Percentiles rank a stretch among this genome's conserved stretches.
Evolutionary conservation across 768 basidiomycete species (phyloP).

Genomic region (Termitomyces sp.): DNA sequence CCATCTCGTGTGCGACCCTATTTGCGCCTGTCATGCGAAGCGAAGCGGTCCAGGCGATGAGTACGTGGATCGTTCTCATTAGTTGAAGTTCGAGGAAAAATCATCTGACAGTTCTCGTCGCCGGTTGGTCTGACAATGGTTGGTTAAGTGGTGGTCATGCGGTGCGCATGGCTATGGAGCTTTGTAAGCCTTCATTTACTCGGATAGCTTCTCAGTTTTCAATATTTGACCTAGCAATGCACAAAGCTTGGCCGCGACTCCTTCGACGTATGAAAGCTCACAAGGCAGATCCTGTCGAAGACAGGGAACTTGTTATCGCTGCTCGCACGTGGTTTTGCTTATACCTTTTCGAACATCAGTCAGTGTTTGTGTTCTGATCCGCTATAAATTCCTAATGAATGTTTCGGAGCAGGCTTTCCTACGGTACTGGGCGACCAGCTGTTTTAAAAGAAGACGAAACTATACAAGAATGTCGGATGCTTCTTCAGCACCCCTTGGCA

Average conservation of each 20-base stretch:
- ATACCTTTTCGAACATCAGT: constrained; percentile 95
- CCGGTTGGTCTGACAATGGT: constrained; percentile 95
- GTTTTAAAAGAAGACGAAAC: constrained; percentile 92
- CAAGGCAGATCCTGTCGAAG: constrained; percentile 55
- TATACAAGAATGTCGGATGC: constrained; percentile 73
- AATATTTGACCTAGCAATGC: constrained; percentile 55
- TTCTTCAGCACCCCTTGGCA: constrained; percentile 83
- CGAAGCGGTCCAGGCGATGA: constrained; percentile 93
- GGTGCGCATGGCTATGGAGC: constrained; percentile 95
- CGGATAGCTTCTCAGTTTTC: background rate
- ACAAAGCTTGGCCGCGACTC: constrained; percentile 87
- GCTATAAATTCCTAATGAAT: background rate
- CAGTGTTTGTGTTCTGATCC: constrained; percentile 27
- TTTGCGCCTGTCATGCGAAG: constrained; percentile 82
- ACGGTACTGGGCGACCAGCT: constrained; percentile 91
- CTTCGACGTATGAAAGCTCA: constrained; percentile 72
- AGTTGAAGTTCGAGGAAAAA: constrained; percentile 2
- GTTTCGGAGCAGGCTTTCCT: constrained; percentile 65
- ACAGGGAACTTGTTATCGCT: constrained; percentile 77
- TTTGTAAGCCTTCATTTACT: constrained; percentile 51
- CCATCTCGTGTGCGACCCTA: constrained; percentile 80
- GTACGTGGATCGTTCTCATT: constrained; percentile 40
- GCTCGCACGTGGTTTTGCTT: constrained; percentile 92
- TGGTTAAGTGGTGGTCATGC: constrained; percentile 95
- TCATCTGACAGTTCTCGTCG: constrained; percentile 64